Evolutionary conservation across 495 filamentous ascomycete species (phyloP).

Genomic region (Trichoderma erinaceum): DNA sequence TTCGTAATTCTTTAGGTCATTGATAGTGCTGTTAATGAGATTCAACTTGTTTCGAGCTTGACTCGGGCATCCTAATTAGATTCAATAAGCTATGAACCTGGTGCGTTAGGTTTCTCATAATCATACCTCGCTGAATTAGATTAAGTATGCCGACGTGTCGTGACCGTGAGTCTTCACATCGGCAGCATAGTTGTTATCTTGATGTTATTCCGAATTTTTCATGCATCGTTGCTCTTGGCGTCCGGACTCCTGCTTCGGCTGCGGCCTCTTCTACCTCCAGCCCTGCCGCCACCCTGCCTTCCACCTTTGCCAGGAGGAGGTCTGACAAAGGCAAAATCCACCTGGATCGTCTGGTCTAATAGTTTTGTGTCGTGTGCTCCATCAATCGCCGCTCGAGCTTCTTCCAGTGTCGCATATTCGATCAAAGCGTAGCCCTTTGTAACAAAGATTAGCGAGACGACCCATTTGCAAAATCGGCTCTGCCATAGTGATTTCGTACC

Average conservation of each 20-base stretch:
- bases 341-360: constrained; percentile 83
- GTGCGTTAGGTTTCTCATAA: background rate
- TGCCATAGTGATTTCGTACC: constrained; percentile 44
- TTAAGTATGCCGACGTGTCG: constrained; percentile 2
- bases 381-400: constrained; percentile 81
- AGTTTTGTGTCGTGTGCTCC: constrained; percentile 74
- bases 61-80: background rate
- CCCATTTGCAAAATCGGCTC: background rate
- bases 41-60: background rate
- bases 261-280: constrained; percentile 45
- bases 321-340: constrained; percentile 96
- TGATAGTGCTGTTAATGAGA: background rate
- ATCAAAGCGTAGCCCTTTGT: constrained; percentile 87
- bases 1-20: background rate
- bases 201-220: background rate
- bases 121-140: background rate
- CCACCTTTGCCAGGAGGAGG: constrained; percentile 68
- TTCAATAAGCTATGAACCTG: background rate
- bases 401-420: constrained; percentile 82
- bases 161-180: background rate
- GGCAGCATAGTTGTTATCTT: background rate
- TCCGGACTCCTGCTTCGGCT: constrained; percentile 39
- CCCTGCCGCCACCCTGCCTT: constrained; percentile 46
- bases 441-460: background rate
- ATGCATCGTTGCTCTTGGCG: constrained; percentile 6